Evolutionary conservation across 2,329 filamentous ascomycete genomes (phyloP).

Genomic region (Cladophialophora chaetospira): DNA sequence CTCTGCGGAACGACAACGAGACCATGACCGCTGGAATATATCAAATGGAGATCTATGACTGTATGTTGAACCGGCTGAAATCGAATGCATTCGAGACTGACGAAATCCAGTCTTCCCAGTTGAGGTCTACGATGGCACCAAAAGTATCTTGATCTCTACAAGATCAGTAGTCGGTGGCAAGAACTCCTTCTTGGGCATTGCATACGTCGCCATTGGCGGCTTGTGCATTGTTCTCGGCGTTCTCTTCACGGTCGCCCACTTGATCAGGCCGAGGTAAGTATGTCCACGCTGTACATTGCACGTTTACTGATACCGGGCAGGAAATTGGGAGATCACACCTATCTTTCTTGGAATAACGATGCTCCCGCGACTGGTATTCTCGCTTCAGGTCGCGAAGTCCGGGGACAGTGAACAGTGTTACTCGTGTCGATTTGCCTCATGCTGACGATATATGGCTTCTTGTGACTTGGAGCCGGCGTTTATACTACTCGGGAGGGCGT

Average conservation of each 20-base stretch:
- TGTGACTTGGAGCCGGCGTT: slow-evolving; percentile 24
- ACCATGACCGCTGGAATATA: slow-evolving; percentile 73
- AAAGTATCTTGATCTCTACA: slow-evolving; percentile 70
- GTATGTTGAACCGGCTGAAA: slow-evolving; percentile 55
- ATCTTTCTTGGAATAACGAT: slow-evolving; percentile 91
- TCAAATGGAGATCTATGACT: slow-evolving; percentile 71
- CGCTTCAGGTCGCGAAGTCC: slow-evolving; percentile 59
- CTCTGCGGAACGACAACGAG: slow-evolving; percentile 74
- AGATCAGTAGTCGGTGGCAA: slow-evolving; percentile 87
- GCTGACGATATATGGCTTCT: slow-evolving; percentile 18
- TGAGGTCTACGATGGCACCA: slow-evolving; percentile 48
- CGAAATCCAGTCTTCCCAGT: slow-evolving; percentile 72
- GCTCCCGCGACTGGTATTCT: slow-evolving; percentile 55
- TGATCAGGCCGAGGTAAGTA: slow-evolving; percentile 82
- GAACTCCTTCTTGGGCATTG: slow-evolving; percentile 94
- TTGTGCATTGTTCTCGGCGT: slow-evolving; percentile 86
- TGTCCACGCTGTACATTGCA: not conserved
- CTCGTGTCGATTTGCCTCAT: slow-evolving; percentile 22
- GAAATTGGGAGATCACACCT: slow-evolving; percentile 97
- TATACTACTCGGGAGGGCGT: slow-evolving; percentile 1
- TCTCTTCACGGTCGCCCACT: slow-evolving; percentile 85
- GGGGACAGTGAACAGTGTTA: slow-evolving; percentile 27
- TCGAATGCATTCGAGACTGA: slow-evolving; percentile 16
- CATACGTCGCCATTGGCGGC: slow-evolving; percentile 90
- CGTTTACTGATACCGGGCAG: slow-evolving; percentile 49